Evolutionary conservation across 495 filamentous ascomycete species (phyloP).

Genomic region (Trichoderma orchidacearum): DNA sequence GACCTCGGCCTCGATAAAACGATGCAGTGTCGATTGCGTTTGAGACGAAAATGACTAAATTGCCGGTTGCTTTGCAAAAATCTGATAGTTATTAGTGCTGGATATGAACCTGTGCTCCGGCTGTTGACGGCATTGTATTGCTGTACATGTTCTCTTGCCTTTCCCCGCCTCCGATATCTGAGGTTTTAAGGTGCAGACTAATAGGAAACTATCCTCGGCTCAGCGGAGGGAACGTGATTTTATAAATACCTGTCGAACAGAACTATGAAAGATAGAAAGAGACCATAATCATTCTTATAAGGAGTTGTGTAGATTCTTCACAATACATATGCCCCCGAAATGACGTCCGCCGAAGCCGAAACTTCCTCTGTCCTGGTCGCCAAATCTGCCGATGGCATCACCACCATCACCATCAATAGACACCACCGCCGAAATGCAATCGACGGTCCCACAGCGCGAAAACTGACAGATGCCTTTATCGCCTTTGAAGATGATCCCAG

Average conservation of each 20-base stretch:
- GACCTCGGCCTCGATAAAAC: too few relatives aligned
- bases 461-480: slow-evolving; percentile 24
- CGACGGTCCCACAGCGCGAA: slow-evolving; percentile 18
- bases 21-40: too few relatives aligned
- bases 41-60: neutral
- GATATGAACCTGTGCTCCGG: neutral
- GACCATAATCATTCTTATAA: neutral
- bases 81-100: neutral
- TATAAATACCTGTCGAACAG: neutral
- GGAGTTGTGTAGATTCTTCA: neutral
- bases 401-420: slow-evolving; percentile 29
- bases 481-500: slow-evolving; percentile 26
- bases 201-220: neutral
- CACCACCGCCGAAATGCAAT: slow-evolving; percentile 25
- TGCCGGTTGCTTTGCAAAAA: neutral
- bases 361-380: neutral
- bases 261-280: too few relatives aligned
- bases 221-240: neutral
- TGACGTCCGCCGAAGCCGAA: neutral
- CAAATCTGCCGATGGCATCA: slow-evolving; percentile 18
- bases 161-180: neutral
- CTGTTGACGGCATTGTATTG: neutral
- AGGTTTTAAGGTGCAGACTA: too few relatives aligned
- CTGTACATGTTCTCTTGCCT: neutral
- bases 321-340: neutral